phyloP scores from a whole-genome alignment of 495 filamentous ascomycete genomes.

The Podospora anserina region DNA sequence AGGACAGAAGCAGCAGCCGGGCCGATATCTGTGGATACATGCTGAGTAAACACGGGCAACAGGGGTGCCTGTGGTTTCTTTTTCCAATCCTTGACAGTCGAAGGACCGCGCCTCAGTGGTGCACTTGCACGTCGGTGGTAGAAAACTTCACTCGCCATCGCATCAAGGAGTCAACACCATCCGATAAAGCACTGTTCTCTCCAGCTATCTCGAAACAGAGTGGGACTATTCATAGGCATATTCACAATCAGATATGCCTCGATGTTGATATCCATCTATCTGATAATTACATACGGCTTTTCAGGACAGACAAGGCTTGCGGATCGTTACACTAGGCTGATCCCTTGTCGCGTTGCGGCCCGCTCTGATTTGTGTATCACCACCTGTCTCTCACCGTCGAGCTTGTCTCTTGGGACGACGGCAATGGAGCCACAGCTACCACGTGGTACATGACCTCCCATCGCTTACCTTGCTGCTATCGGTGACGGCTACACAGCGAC shows the following conservation, averaged over 20 bases:
- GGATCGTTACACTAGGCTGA: not conserved
- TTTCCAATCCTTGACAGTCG: not conserved
- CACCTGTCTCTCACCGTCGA: not conserved
- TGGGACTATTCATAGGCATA: not conserved
- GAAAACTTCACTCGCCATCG: not conserved
- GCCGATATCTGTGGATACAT: not conserved
- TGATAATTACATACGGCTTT: not conserved
- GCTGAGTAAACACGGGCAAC: not conserved
- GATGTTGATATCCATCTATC: not conserved
- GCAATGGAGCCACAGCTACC: not conserved
- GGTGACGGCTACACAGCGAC: not conserved
- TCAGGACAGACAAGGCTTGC: not conserved
- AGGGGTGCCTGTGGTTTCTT: not conserved
- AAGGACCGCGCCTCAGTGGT: not conserved
- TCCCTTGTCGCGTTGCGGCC: not conserved
- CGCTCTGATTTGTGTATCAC: not conserved
- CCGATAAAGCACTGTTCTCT: not conserved
- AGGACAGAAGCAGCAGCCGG: not conserved
- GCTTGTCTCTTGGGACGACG: not conserved
- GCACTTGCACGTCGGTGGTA: not conserved
- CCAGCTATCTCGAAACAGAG: not conserved
- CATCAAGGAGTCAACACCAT: not conserved
- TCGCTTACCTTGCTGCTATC: not conserved
- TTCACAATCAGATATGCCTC: not conserved
- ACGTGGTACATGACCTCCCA: not conserved